Evolutionary conservation across 306 rosid genomes (phyloP), one percentile per base, ranked within the genome.

Genomic region (Hippophae rhamnoides): DNA sequence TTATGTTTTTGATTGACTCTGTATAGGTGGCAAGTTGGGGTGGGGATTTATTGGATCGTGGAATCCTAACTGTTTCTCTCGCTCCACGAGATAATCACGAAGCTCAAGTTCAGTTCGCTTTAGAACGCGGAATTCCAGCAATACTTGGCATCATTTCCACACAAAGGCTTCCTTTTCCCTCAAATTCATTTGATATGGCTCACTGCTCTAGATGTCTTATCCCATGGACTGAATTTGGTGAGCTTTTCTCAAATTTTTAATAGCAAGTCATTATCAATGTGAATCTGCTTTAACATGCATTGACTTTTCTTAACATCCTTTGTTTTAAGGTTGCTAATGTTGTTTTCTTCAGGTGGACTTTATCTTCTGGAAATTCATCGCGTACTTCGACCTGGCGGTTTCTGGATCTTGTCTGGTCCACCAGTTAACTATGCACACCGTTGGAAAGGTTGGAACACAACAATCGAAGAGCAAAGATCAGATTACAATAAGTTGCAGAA

Each of bases 51-150:
- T 75, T 93, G 67, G 99, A 93, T 63, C 86, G 95, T 6, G 97
- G 97, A 49, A 73, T 93, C 25, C 82, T 93, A 10, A 86, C 99
- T 1, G 49, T 93, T 63, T 93, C 99, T 70, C 90, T 93, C 41
- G 99, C 99, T 0, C 99, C 99, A 42, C 88, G 99, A 83, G 99
- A 93, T 77, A 93, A 93, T 81, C 99, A 93, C 74, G 99, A 93
- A 84, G 99, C 99, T 80, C 99, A 93, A 73, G 97, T 93, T 69
- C 99, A 93, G 75, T 93, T 93, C 61, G 99, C 99, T 14, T 67
- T 93, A 43, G 99, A 93, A 77, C 97, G 99, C 47, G 99, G 99
- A 61, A 93, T 93, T 71, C 99, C 99, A 2, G 99, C 99, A 8
- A 70, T 93, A 71, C 95, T 93, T 44, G 99, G 99, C 47, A 89